Base-by-base conservation (phyloP, 106 monocot species). In the Allium cepa region DNA sequence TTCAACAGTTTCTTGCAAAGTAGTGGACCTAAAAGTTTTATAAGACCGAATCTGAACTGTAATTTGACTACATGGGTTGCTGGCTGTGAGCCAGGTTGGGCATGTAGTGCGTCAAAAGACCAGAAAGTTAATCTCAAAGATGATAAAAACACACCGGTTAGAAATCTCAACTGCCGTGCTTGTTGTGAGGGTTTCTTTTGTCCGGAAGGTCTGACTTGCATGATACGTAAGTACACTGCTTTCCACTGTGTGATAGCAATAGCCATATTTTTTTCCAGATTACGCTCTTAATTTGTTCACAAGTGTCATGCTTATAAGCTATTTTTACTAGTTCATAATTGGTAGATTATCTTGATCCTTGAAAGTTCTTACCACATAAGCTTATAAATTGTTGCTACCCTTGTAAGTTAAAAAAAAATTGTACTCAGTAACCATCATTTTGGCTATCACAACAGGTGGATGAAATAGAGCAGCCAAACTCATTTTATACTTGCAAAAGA, bases 51-150 rank as follows among this genome's bases (percentile, higher is more conserved):
- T 53, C 59, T 11, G 56, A 88, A 88, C 67, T 88, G 88, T 27
- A 82, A 88, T 66, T 75, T 74, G 53, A 82, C 64, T 50, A 74
- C 84, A 53, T 88, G 84, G 88, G 74, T 65, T 53, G 56, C 77
- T 57, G 88, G 88, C 58, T 88, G 88, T 70, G 84, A 88, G 74
- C 88, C 88, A 28, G 88, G 88, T 69, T 88, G 88, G 88, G 81
- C 88, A 56, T 84, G 88, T 46, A 66, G 71, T 52, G 57, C 75
- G 70, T 46, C 67, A 12, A 46, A 50, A 57, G 36, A 66, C 17
- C 17, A 46, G 59, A 52, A 78, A 57, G 63, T 69, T 72, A 47
- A 72, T 48, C 66, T 77, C 11, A 27, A 55, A 16, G 60, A 72
- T 52, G 10, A 53, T 46, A 59, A 27, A 17, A 67, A 12, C 12